A percentile compares a stretch with the other conserved stretches of the same genome.
Evolutionary conservation across 768 basidiomycete genomes (phyloP).

Genomic region (Leccinum imitatum): DNA sequence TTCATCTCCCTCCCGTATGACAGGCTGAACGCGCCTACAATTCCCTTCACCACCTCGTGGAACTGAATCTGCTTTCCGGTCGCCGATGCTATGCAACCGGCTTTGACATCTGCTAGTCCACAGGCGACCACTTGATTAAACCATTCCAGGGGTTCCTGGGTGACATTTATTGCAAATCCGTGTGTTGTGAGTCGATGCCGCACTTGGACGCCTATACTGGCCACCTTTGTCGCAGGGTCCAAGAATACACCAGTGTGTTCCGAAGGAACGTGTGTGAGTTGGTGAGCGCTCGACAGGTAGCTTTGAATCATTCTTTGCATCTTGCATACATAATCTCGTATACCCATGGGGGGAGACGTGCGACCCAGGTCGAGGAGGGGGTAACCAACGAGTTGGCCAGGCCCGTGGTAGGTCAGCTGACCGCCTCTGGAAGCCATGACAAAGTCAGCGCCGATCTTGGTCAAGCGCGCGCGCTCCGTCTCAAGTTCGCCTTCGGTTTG

Average conservation of each 20-base stretch:
- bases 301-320: constrained; percentile 70
- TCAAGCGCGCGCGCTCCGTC: constrained; percentile 64
- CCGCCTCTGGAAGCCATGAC: constrained; percentile 82
- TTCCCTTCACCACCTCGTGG: constrained; percentile 48
- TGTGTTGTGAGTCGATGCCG: constrained; percentile 93
- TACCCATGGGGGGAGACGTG: constrained; percentile 65
- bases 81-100: constrained; percentile 61
- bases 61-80: constrained; percentile 41
- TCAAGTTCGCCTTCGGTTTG: constrained; percentile 63
- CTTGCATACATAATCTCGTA: constrained; percentile 81
- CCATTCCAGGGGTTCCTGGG: constrained; percentile 77
- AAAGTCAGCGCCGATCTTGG: constrained; percentile 83
- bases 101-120: constrained; percentile 80
- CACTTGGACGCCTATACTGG: constrained; percentile 95
- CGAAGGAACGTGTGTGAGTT: constrained; percentile 54
- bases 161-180: constrained; percentile 92
- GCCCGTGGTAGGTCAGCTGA: constrained; percentile 95
- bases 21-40: constrained; percentile 49
- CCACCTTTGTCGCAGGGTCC: constrained; percentile 77
- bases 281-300: constrained; percentile 62
- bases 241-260: constrained; percentile 93
- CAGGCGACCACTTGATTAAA: constrained; percentile 90
- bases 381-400: constrained; percentile 96
- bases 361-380: constrained; percentile 88
- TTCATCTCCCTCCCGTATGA: constrained; percentile 50